Base-by-base conservation (phyloP, 352 stramenopile species). In the Globisporangium acanthophoron region DNA sequence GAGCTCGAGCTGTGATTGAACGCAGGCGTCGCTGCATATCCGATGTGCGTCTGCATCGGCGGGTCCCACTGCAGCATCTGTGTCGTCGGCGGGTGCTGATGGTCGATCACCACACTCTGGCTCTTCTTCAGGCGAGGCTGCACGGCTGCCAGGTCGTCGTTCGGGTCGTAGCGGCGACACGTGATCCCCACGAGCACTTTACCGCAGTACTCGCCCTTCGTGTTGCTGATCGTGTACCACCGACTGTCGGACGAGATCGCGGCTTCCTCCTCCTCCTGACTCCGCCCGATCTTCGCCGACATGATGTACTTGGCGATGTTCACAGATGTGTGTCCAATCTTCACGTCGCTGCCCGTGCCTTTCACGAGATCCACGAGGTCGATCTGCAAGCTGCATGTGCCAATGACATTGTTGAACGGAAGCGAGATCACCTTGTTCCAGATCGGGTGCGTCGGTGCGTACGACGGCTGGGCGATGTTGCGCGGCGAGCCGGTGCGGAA, bases 221-320 rank as follows among this genome's bases (percentile, higher is more conserved):
- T 65, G 46, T 92, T 95, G 56, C 85, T 92, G 27, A 95, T 74
- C 3, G 85, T 92, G 67, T 92, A 91, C 85, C 85, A 95, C 33
- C 85, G 79, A 43, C 72, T 77, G 56, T 91, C 80, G 12, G 78
- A 71, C n/a, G 73, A 74, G 65, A 90, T 88, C 8, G 81, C 76
- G 3, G 68, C 67, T 21, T 95, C 81, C 64, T 95, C 85, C 41
- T 87, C 61, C 70, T 82, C 67, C 54, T 47, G 61, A 6, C 58
- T 66, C 4, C 52, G 62, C 11, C 60, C 64, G 1, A 56, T 3
- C 16, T 67, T 51, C 11, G 69, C 68, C 43, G 81, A 87, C 80
- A 92, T 92, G 50, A 94, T 71, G 59, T 92, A 92, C 63, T 90
- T 91, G 27, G 85, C 80, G 37, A 94, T 76, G 46, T 94, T 94